phyloP scores from a whole-genome alignment of 805 yeast species.

The Yarrowia deformans region DNA sequence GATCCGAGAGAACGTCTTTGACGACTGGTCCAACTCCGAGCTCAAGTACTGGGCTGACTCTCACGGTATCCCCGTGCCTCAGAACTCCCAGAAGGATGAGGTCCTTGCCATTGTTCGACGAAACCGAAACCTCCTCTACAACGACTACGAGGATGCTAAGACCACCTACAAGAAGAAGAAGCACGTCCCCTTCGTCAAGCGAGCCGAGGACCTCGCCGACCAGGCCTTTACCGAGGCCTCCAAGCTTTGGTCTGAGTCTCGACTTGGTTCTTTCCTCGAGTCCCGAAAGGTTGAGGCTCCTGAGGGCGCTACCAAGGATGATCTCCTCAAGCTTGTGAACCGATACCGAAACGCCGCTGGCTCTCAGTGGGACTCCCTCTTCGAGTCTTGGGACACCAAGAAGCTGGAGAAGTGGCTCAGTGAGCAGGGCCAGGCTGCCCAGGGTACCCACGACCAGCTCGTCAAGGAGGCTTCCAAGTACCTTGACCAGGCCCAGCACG shows the following conservation, averaged over 20 bases:
- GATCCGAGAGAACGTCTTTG: constrained; percentile 52
- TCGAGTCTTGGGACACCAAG: constrained; percentile 60
- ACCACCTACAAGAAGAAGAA: constrained; percentile 40
- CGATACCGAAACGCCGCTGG: constrained; percentile 53
- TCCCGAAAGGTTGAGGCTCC: constrained; percentile 51
- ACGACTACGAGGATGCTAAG: constrained; percentile 42
- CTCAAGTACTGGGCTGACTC: constrained; percentile 55
- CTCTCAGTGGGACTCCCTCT: constrained; percentile 57
- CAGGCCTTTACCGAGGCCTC: constrained; percentile 45
- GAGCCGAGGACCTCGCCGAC: constrained; percentile 43
- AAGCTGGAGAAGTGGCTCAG: constrained; percentile 60
- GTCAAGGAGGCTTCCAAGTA: constrained; percentile 56
- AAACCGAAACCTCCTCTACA: constrained; percentile 49
- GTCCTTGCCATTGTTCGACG: constrained; percentile 47
- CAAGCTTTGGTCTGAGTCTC: constrained; percentile 50
- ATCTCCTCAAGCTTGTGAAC: constrained; percentile 56
- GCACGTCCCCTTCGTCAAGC: constrained; percentile 43
- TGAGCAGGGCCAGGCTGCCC: constrained; percentile 53
- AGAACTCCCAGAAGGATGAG: constrained; percentile 42
- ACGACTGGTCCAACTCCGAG: constrained; percentile 55
- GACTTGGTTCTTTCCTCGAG: constrained; percentile 49
- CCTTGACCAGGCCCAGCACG: constrained; percentile 55
- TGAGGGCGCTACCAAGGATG: constrained; percentile 49
- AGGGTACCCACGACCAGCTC: constrained; percentile 58
- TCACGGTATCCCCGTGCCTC: constrained; percentile 49